Evolutionary conservation across 768 basidiomycete species (phyloP).

Genomic region (Dictyophora rubrovolvata): DNA sequence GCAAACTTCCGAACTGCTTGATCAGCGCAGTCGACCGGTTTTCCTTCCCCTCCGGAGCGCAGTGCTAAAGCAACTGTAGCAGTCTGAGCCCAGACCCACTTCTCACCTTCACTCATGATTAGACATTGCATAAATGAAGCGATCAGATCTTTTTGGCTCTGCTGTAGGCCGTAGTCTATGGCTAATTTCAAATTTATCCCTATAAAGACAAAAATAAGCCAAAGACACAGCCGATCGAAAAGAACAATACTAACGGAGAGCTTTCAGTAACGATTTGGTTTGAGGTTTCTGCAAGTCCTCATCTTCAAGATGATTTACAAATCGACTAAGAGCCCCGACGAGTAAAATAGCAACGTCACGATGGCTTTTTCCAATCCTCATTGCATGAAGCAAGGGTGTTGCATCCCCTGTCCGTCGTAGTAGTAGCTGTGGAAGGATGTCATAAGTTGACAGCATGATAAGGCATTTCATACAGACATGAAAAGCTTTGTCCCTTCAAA

Average conservation of each 20-base stretch:
- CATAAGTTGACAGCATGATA: background rate
- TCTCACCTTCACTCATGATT: slow-evolving; percentile 93
- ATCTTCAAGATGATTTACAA: slow-evolving; percentile 81
- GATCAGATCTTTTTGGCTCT: slow-evolving; percentile 72
- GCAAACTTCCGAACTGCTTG: slow-evolving; percentile 77
- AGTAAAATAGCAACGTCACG: slow-evolving; percentile 80
- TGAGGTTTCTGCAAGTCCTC: slow-evolving; percentile 54
- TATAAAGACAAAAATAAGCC: slow-evolving; percentile 16
- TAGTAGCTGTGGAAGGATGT: slow-evolving; percentile 40
- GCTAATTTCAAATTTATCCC: slow-evolving; percentile 84
- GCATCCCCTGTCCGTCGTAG: slow-evolving; percentile 78
- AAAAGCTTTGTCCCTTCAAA: slow-evolving; percentile 55
- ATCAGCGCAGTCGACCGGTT: slow-evolving; percentile 69
- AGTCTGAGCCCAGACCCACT: slow-evolving; percentile 71
- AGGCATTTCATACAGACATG: slow-evolving; percentile 40
- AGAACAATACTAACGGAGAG: slow-evolving; percentile 46
- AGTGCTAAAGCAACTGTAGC: slow-evolving; percentile 61
- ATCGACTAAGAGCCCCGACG: slow-evolving; percentile 84
- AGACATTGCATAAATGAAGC: slow-evolving; percentile 91
- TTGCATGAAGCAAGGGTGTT: slow-evolving; percentile 86
- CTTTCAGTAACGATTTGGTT: slow-evolving; percentile 66
- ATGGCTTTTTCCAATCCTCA: slow-evolving; percentile 66
- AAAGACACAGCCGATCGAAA: background rate
- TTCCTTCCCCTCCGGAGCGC: slow-evolving; percentile 51
- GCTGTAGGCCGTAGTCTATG: slow-evolving; percentile 78